These are phyloP conservation scores for Pulicaria dysenterica DNA, from an alignment of 129 eudicot species.

Conservation along the genomic window DNA sequence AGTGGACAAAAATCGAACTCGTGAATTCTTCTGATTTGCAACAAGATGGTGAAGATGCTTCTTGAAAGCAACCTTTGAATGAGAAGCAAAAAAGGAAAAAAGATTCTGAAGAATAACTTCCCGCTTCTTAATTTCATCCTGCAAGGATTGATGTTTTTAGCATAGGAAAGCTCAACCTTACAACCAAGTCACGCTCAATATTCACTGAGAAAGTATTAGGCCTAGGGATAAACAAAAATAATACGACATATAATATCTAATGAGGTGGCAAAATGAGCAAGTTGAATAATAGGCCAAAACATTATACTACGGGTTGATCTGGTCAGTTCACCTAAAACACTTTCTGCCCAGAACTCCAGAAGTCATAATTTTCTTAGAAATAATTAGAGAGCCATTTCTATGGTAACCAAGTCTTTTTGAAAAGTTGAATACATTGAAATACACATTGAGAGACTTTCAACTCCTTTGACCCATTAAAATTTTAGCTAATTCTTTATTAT, in stretches of 20 bases:
- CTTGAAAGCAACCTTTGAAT: slow-evolving; percentile 47
- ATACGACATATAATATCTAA: background rate
- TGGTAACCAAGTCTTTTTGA: background rate
- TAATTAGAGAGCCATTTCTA: background rate
- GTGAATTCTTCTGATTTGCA: slow-evolving; percentile 52
- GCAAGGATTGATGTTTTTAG: slow-evolving; percentile 28
- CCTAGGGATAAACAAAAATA: slow-evolving; percentile 4
- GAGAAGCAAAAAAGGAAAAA: slow-evolving; percentile 71
- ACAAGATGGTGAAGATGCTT: slow-evolving; percentile 62
- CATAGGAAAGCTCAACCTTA: slow-evolving; percentile 4
- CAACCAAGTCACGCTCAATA: background rate
- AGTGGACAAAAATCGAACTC: slow-evolving; percentile 52
- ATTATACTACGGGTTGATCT: background rate
- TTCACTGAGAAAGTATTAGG: background rate
- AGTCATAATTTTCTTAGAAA: background rate
- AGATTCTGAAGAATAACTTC: slow-evolving; percentile 49
- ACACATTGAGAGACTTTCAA: background rate
- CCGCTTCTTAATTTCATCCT: slow-evolving; percentile 63
- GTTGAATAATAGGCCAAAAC: background rate
- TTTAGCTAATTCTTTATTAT: background rate
- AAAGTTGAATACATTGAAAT: background rate
- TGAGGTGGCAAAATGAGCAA: background rate
- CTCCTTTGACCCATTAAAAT: background rate
- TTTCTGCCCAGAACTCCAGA: background rate
- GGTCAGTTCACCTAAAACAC: background rate